Base-by-base conservation (phyloP, 768 basidiomycete species). In the Pilatotrama ljubarskyi region DNA sequence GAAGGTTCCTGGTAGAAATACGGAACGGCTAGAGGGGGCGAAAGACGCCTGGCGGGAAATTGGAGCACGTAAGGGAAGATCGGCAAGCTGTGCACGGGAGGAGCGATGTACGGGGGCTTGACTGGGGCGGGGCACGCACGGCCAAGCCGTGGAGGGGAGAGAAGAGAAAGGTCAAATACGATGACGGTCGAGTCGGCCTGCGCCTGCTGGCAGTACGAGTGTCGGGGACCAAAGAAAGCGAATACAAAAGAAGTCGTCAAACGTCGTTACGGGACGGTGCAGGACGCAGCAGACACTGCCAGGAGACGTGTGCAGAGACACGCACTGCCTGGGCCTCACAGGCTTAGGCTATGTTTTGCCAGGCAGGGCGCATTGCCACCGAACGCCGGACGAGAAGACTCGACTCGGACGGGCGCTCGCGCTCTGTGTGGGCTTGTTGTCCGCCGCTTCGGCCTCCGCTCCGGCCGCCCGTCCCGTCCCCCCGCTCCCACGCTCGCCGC, bases 1-100 rank as follows among this genome's bases (percentile, higher is more conserved):
- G 55, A 38, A 49, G 7, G 51, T 55, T 60, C 59, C 53, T 55
- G 59, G 47, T 15, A 50, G 59, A 61, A 61, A 61, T 55, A 47
- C 26, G 22, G 38, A 55, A 38, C 20, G 47, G 46, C 35, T 11
- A 37, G 50, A 46, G 26, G 52, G 46, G 22, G n/a, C n/a, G 37
- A 35, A 14, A 59, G 58, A 57, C 55, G 55, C 44, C 42, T 24
- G 36, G 32, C 24, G 7, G 22, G 52, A 26, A 42, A 35, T 24
- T 37, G 59, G 51, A 25, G 52, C 46, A 41, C 41, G 59, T 18
- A 40, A 40, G 42, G 48, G 38, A 42, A 41, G 53, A 61, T 61
- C 59, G 47, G 59, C 59, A 49, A 35, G 59, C 59, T 42, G 59
- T 60, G 52, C 52, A 55, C 36, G 25, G 36, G 46, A 29, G 42